Conservation (phyloP, 2,329 filamentous ascomycete species). For the Ceratocystis ficicola region DNA sequence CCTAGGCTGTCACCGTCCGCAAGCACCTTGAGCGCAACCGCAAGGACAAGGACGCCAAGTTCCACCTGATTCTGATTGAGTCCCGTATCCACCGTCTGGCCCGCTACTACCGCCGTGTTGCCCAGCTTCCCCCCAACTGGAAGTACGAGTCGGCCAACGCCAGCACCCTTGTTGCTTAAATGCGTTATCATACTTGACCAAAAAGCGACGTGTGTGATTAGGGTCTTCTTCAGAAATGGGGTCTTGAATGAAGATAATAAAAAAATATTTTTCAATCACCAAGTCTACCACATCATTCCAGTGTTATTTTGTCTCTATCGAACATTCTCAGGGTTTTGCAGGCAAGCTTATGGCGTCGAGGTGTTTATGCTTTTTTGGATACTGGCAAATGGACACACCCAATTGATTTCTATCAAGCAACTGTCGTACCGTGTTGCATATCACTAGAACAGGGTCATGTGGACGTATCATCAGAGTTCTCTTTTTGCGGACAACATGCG, state of each 20-base stretch:
- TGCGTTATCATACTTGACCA: slow-evolving; percentile 15
- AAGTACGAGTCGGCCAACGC: slow-evolving; percentile 97
- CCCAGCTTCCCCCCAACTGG: slow-evolving; percentile 81
- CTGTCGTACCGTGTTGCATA: slow-evolving; percentile 8
- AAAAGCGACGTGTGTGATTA: slow-evolving; percentile 21
- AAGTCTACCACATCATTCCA: slow-evolving; percentile 18
- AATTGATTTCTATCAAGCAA: slow-evolving; percentile 14
- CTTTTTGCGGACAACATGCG: neutral
- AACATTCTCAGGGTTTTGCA: slow-evolving; percentile 3
- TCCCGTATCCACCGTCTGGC: slow-evolving; percentile 99
- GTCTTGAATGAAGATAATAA: slow-evolving; percentile 21
- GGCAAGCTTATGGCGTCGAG: neutral
- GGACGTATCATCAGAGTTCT: slow-evolving; percentile 6
- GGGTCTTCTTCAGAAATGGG: slow-evolving; percentile 16
- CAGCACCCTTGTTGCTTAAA: slow-evolving; percentile 84
- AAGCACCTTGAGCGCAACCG: slow-evolving; percentile 99
- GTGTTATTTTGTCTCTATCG: neutral
- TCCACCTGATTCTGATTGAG: slow-evolving; percentile 99
- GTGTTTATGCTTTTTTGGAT: slow-evolving; percentile 4
- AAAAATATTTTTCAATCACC: slow-evolving; percentile 19
- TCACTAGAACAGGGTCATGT: neutral
- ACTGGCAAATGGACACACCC: slow-evolving; percentile 14
- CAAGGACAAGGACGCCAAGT: slow-evolving; percentile 99
- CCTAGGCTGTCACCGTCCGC: slow-evolving; percentile 86
- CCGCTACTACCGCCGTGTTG: slow-evolving; percentile 98